Percentiles rank a stretch among this genome's conserved stretches.
Conservation (phyloP, 768 basidiomycete species). For the Gelatoporia subvermispora region DNA sequence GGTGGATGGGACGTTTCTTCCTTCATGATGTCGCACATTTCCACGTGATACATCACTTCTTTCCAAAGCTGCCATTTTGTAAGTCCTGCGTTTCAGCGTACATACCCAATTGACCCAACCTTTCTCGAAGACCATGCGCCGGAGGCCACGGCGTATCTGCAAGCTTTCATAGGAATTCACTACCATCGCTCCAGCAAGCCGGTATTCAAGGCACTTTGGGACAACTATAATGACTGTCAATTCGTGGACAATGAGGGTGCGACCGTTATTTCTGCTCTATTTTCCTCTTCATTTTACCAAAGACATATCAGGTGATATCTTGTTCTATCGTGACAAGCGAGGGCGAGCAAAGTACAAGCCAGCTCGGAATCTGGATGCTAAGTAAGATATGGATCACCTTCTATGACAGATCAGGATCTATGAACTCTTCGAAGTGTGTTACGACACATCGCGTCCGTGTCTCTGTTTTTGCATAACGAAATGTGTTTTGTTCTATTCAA, state of each 20-base stretch:
- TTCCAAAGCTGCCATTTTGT: conserved; percentile 36
- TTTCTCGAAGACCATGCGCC: neutral
- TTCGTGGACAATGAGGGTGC: neutral
- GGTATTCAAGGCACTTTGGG: neutral
- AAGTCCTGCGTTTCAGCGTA: conserved; percentile 1
- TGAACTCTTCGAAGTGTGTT: too few species aligned
- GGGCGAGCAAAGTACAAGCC: too few species aligned
- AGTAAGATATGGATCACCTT: too few species aligned
- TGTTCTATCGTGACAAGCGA: neutral
- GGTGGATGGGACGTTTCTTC: conserved; percentile 59
- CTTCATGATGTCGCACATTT: conserved; percentile 59
- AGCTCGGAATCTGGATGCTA: too few species aligned
- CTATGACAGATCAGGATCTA: too few species aligned
- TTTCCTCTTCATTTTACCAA: neutral
- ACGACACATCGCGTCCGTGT: too few species aligned
- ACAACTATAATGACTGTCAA: neutral
- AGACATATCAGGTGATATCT: neutral
- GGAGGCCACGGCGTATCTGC: neutral
- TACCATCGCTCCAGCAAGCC: neutral
- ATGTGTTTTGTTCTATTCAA: too few species aligned
- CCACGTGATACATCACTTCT: conserved; percentile 57
- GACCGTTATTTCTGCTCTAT: neutral
- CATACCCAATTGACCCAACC: neutral
- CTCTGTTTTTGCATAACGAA: too few species aligned
- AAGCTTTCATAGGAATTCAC: neutral